Conservation (phyloP, 2,329 filamentous ascomycete genomes). For the Neopestalotiopsis clavispora region DNA sequence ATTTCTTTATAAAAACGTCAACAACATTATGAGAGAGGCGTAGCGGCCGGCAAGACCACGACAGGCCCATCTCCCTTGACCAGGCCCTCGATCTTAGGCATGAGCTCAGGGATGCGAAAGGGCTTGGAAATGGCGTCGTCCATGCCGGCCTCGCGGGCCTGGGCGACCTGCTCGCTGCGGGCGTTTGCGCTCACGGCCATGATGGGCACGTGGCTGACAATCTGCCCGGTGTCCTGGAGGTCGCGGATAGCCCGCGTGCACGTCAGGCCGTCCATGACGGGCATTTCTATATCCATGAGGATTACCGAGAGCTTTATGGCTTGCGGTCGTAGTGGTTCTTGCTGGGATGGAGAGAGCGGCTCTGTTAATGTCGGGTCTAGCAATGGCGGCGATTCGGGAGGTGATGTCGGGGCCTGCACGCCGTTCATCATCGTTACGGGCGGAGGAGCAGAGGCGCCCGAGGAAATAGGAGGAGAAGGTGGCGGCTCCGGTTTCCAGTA, state of each 20-base stretch:
- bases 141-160: slow-evolving; percentile 68
- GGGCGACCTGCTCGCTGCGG: slow-evolving; percentile 73
- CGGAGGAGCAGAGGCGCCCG: background rate
- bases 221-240: slow-evolving; percentile 66
- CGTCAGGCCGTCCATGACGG: slow-evolving; percentile 80
- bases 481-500: slow-evolving; percentile 55
- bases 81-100: slow-evolving; percentile 18
- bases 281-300: slow-evolving; percentile 84
- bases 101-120: slow-evolving; percentile 20
- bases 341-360: slow-evolving; percentile 12
- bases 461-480: slow-evolving; percentile 30
- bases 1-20: no score
- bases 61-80: slow-evolving; percentile 6
- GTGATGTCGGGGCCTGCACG: background rate
- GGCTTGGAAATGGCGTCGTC: slow-evolving; percentile 21
- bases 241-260: slow-evolving; percentile 73
- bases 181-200: slow-evolving; percentile 84
- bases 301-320: slow-evolving; percentile 67
- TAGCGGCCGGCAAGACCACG: background rate
- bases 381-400: background rate
- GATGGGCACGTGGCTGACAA: slow-evolving; percentile 72
- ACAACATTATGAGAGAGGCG: background rate
- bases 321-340: slow-evolving; percentile 19
- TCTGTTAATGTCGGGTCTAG: background rate
- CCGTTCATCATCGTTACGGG: background rate